These are phyloP conservation scores for Exsudoporus frostii DNA, from an alignment of 768 basidiomycete genomes.

Conservation along the genomic window DNA sequence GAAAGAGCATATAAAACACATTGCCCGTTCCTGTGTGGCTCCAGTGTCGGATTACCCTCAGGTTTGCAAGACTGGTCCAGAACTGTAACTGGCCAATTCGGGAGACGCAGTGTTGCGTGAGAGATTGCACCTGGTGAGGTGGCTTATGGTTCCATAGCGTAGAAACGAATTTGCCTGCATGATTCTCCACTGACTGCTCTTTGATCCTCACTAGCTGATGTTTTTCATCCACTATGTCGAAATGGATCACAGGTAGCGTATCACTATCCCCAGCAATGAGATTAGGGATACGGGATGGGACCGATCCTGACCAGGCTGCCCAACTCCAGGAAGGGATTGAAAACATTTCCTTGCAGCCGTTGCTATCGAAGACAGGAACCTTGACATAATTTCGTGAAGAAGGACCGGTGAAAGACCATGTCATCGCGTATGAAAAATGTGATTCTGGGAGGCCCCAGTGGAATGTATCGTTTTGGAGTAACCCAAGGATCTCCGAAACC, in stretches of 20 bases:
- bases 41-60: background rate
- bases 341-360: conserved; percentile 4
- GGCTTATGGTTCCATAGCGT: background rate
- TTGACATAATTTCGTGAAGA: background rate
- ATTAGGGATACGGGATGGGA: background rate
- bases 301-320: conserved; percentile 6
- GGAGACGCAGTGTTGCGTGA: background rate
- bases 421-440: conserved; percentile 9
- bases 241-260: conserved; percentile 1
- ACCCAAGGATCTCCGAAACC: conserved; percentile 9
- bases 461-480: conserved; percentile 9
- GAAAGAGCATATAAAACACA: background rate
- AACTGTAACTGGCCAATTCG: conserved; percentile 10
- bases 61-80: conserved; percentile 13
- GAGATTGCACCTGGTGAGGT: background rate
- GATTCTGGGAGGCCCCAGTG: conserved; percentile 17
- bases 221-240: conserved; percentile 5
- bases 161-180: background rate
- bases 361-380: conserved; percentile 1
- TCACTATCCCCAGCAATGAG: background rate
- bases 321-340: conserved; percentile 21
- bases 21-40: background rate
- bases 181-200: background rate
- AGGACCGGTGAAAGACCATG: conserved; percentile 2
- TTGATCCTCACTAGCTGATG: background rate